A percentile compares a stretch with the other conserved stretches of the same genome.
Evolutionary conservation across 2,329 filamentous ascomycete genomes (phyloP).

Genomic region (Ophiobolus disseminans): DNA sequence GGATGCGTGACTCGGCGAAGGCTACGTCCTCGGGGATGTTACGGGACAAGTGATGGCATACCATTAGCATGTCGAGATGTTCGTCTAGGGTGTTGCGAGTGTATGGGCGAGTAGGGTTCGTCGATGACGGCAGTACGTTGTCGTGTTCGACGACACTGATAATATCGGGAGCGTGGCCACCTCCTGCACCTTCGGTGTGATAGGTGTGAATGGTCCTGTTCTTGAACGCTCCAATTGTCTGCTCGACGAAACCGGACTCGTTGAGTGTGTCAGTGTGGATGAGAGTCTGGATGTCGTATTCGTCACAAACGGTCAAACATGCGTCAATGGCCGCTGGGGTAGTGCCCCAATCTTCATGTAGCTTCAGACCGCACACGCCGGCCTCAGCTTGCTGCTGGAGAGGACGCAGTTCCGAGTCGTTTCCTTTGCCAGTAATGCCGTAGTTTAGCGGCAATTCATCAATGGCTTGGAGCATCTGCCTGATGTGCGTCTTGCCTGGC

Average conservation of each 20-base stretch:
- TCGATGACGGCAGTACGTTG: constrained; percentile 89
- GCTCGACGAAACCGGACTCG: constrained; percentile 95
- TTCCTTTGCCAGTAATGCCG: constrained; percentile 92
- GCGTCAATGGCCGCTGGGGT: constrained; percentile 91
- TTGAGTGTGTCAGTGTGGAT: constrained; percentile 97
- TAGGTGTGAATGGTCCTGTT: constrained; percentile 92
- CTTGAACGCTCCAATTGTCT: constrained; percentile 85
- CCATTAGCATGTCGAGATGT: constrained; percentile 98
- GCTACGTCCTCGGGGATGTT: constrained; percentile 95
- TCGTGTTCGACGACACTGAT: constrained; percentile 88
- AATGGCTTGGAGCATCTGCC: constrained; percentile 87
- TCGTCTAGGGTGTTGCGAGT: constrained; percentile 94
- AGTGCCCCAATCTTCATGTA: constrained; percentile 95
- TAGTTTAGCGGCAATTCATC: constrained; percentile 84
- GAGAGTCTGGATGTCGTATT: constrained; percentile 89
- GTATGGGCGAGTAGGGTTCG: constrained; percentile 90
- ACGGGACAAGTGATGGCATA: constrained; percentile 91
- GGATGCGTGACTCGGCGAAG: constrained; percentile 92
- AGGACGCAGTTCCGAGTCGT: constrained; percentile 74
- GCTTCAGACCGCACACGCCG: constrained; percentile 87
- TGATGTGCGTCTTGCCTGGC: constrained; percentile 81
- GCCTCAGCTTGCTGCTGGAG: constrained; percentile 82
- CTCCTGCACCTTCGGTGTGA: constrained; percentile 94
- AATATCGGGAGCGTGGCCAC: constrained; percentile 94
- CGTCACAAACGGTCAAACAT: constrained; percentile 81